These are phyloP conservation scores for Eimeria necatrix DNA, from an alignment of 169 alveolate species.

Conservation along the genomic window DNA sequence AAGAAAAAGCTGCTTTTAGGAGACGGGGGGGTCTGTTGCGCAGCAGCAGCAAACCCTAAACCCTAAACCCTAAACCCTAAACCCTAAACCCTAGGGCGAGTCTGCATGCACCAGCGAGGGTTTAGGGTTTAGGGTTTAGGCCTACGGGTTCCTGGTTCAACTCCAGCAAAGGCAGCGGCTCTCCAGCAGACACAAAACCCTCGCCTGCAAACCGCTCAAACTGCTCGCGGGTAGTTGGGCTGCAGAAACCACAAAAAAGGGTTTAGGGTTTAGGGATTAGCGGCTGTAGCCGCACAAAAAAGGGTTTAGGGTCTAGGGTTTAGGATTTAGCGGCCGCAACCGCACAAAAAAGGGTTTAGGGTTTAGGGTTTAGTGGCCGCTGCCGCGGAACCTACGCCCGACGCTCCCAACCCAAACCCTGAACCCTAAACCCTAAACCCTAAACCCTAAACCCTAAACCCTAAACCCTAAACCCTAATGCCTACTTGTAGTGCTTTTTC, in stretches of 20 bases:
- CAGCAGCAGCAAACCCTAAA: conserved; percentile 6
- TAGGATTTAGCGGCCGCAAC: neutral
- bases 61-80: conserved; percentile 44
- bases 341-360: neutral
- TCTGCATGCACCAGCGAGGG: neutral
- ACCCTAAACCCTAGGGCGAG: conserved; percentile 14
- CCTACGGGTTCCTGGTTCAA: conserved; percentile 19
- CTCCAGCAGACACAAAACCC: neutral
- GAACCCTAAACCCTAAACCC: conserved; percentile 62
- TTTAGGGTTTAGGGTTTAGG: conserved; percentile 66
- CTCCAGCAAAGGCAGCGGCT: conserved; percentile 37
- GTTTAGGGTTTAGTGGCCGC: neutral
- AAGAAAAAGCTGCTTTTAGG: conserved; percentile 24
- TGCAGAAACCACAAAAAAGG: neutral
- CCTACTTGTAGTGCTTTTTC: too few relatives aligned
- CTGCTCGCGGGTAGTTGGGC: conserved; percentile 14
- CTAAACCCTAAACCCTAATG: conserved; percentile 23
- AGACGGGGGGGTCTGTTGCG: neutral
- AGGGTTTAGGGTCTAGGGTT: conserved; percentile 60
- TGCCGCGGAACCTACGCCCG: too few relatives aligned
- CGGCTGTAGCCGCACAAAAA: too few relatives aligned
- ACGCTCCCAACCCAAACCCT: conserved; percentile 4
- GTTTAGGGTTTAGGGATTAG: conserved; percentile 54
- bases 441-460: conserved; percentile 48
- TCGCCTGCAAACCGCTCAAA: conserved; percentile 53